These are phyloP conservation scores for Dorcoceras hygrometricum DNA, from an alignment of 257 asterid genomes.

Conservation along the genomic window DNA sequence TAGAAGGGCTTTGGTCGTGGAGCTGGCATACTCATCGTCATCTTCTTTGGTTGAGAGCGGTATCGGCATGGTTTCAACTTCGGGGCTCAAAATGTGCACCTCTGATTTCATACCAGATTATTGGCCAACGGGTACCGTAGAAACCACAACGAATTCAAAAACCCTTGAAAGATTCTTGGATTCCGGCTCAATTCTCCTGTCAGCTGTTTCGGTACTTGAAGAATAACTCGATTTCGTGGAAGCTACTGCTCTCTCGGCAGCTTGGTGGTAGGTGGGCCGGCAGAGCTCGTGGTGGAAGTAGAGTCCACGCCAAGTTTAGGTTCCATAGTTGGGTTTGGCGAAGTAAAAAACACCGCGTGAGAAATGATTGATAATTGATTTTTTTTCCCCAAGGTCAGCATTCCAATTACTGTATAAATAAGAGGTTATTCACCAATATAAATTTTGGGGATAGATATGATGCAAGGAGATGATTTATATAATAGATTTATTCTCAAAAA, in stretches of 20 bases:
- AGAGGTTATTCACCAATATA: too few species aligned
- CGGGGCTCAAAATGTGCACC: neutral
- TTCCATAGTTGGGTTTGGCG: too few species aligned
- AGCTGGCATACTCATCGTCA: conserved; percentile 23
- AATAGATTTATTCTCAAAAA: too few species aligned
- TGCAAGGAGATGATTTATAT: too few species aligned
- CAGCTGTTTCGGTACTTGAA: neutral
- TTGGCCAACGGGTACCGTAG: neutral
- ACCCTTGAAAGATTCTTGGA: neutral
- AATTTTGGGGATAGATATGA: too few species aligned
- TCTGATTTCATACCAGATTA: neutral
- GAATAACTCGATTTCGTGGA: neutral
- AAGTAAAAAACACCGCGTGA: too few species aligned
- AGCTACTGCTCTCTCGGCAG: neutral
- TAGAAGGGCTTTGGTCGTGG: conserved; percentile 27
- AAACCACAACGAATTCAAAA: neutral
- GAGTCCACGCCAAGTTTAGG: too few species aligned
- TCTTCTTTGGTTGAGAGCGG: conserved; percentile 22
- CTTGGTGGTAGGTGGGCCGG: too few species aligned
- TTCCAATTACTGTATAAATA: too few species aligned
- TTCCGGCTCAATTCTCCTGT: neutral
- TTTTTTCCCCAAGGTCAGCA: too few species aligned
- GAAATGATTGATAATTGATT: too few species aligned
- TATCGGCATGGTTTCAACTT: neutral
- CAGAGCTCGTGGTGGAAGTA: too few species aligned